Conservation (phyloP, 164 flowering plant genomes). For the Sedum album region DNA sequence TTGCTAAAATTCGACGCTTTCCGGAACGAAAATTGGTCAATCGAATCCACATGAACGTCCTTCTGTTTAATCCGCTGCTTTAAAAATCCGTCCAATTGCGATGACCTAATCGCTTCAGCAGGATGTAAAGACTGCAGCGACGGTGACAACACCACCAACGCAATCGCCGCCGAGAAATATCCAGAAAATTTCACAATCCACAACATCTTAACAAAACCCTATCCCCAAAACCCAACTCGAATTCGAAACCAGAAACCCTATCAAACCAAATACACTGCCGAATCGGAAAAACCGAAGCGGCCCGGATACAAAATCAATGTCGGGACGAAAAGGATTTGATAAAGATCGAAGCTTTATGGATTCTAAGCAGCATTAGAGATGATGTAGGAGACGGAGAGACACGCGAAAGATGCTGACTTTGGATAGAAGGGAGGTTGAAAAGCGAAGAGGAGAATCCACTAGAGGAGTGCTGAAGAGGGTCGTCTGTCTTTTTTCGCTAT, state of each 20-base stretch:
- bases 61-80: background rate
- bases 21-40: constrained; percentile 37
- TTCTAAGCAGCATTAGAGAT: background rate
- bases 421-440: background rate
- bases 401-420: constrained; percentile 3
- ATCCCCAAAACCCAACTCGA: background rate
- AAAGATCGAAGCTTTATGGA: background rate
- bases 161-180: constrained; percentile 40
- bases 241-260: constrained; percentile 12
- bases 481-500: background rate
- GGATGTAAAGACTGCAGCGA: constrained; percentile 58
- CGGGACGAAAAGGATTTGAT: background rate
- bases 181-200: constrained; percentile 46
- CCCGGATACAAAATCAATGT: background rate
- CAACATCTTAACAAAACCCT: constrained; percentile 25
- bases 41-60: constrained; percentile 5
- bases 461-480: constrained; percentile 2
- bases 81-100: constrained; percentile 24
- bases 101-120: constrained; percentile 56
- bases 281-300: background rate
- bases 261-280: constrained; percentile 20
- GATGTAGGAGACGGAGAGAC: background rate
- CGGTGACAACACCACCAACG: constrained; percentile 42
- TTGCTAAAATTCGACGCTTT: constrained; percentile 41
- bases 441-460: background rate